These are phyloP conservation scores for Reticulascus tulasneorum DNA, from an alignment of 2,329 filamentous ascomycete genomes.

Conservation along the genomic window DNA sequence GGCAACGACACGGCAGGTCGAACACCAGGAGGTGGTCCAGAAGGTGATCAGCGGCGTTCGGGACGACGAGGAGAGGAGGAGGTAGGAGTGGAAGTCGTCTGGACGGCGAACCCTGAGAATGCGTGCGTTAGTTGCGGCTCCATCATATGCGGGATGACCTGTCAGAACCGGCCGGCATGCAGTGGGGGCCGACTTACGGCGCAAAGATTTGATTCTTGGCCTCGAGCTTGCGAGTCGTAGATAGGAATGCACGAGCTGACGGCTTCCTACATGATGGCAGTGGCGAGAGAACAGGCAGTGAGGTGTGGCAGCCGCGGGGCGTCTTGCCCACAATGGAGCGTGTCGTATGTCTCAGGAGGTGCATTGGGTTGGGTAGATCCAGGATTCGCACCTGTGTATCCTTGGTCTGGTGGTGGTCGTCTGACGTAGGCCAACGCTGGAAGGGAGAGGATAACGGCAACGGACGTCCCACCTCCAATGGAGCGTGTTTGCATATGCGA, in stretches of 20 bases:
- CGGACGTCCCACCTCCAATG: no score
- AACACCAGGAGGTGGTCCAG: constrained; percentile 58
- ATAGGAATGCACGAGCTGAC: constrained; percentile 6
- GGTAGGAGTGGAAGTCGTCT: constrained; percentile 51
- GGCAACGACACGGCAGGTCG: constrained; percentile 46
- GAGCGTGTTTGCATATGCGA: no score
- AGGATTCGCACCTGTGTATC: neutral
- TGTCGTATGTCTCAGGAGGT: constrained; percentile 7
- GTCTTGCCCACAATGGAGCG: no score
- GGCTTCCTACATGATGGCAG: no score
- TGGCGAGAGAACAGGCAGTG: constrained; percentile 1
- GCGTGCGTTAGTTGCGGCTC: neutral
- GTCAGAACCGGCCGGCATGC: neutral
- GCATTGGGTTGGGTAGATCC: no score
- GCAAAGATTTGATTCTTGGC: constrained; percentile 31
- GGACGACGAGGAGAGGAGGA: constrained; percentile 50
- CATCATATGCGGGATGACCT: neutral
- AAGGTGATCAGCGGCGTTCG: constrained; percentile 54
- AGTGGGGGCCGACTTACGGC: constrained; percentile 23
- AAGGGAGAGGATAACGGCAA: no score
- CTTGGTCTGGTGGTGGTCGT: constrained; percentile 2
- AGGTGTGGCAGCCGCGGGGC: constrained; percentile 3
- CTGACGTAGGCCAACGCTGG: no score
- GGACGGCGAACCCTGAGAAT: constrained; percentile 46
- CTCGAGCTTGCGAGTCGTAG: constrained; percentile 9